Percentiles rank a stretch among this genome's conserved stretches.
Evolutionary conservation across 1,139 yeast genomes (phyloP).

Genomic region (Sugiyamaella grinbergsii): DNA sequence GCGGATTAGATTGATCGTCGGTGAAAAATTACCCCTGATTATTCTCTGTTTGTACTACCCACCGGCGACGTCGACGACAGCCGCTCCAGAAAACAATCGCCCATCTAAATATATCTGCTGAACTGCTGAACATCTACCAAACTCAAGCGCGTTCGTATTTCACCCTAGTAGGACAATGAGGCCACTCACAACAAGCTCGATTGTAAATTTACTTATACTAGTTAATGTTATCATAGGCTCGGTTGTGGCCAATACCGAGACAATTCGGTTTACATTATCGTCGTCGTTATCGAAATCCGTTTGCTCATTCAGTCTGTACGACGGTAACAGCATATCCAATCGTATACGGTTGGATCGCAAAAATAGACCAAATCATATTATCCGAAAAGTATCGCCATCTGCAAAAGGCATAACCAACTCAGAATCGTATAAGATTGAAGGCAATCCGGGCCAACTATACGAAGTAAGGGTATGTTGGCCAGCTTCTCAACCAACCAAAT

Average conservation of each 20-base stretch:
- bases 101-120: too few species aligned
- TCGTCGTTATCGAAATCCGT: background rate
- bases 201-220: background rate
- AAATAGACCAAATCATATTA: conserved; percentile 6
- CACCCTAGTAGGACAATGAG: too few species aligned
- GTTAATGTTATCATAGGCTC: background rate
- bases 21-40: too few species aligned
- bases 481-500: conserved; percentile 41
- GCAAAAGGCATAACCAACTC: conserved; percentile 4
- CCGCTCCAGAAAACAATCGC: too few species aligned
- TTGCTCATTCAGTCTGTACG: conserved; percentile 1
- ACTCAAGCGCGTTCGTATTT: too few species aligned
- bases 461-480: conserved; percentile 45
- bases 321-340: conserved; percentile 7
- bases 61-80: too few species aligned
- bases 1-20: too few species aligned
- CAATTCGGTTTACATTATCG: conserved; percentile 5
- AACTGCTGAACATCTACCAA: too few species aligned
- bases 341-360: conserved; percentile 9
- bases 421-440: conserved; percentile 18
- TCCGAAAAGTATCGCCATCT: conserved; percentile 4
- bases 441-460: conserved; percentile 31
- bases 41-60: too few species aligned
- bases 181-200: too few species aligned
- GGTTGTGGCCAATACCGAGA: conserved; percentile 12